A percentile compares a stretch with the other conserved stretches of the same genome.
Evolutionary conservation across 1,284 basidiomycete genomes (phyloP).

Genomic region (Neotropicomus parvogracilis): DNA sequence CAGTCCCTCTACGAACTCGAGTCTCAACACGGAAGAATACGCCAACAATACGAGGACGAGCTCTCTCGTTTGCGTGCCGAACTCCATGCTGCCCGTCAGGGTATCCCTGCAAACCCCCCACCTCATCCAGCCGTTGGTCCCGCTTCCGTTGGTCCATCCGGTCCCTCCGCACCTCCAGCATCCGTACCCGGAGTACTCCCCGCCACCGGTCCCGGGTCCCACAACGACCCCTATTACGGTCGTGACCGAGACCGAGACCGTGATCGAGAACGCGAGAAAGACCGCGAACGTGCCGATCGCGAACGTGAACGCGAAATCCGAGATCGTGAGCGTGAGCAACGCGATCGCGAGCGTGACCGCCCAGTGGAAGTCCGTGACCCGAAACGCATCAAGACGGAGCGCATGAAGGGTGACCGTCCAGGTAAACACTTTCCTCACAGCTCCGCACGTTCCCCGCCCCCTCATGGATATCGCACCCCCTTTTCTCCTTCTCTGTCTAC

Average conservation of each 20-base stretch:
- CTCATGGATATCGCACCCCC: conserved; percentile 28
- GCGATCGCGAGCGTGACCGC: conserved; percentile 37
- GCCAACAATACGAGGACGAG: conserved; percentile 74
- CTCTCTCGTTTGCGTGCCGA: conserved; percentile 63
- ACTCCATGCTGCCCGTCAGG: conserved; percentile 48
- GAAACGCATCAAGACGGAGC: conserved; percentile 47
- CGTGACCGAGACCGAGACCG: conserved; percentile 40
- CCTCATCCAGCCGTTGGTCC: conserved; percentile 35
- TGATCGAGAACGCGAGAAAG: conserved; percentile 38
- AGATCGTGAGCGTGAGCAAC: conserved; percentile 38
- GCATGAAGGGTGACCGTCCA: conserved; percentile 39
- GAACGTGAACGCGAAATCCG: conserved; percentile 37
- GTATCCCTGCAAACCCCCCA: conserved; percentile 31
- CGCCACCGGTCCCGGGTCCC: conserved; percentile 34
- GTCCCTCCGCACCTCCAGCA: conserved; percentile 28
- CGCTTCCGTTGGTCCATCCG: conserved; percentile 32
- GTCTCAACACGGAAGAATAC: conserved; percentile 65
- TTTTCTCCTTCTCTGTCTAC: conserved; percentile 22
- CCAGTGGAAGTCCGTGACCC: conserved; percentile 38
- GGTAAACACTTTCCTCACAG: conserved; percentile 33
- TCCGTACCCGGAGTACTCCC: conserved; percentile 30
- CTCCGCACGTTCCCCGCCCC: conserved; percentile 26
- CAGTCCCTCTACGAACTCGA: conserved; percentile 79
- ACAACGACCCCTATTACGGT: conserved; percentile 40
- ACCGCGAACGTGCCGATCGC: conserved; percentile 36